Evolutionary conservation across 352 stramenopile species (phyloP), one percentile per base, ranked within the genome.

Genomic region (Phytophthora brassicae): DNA sequence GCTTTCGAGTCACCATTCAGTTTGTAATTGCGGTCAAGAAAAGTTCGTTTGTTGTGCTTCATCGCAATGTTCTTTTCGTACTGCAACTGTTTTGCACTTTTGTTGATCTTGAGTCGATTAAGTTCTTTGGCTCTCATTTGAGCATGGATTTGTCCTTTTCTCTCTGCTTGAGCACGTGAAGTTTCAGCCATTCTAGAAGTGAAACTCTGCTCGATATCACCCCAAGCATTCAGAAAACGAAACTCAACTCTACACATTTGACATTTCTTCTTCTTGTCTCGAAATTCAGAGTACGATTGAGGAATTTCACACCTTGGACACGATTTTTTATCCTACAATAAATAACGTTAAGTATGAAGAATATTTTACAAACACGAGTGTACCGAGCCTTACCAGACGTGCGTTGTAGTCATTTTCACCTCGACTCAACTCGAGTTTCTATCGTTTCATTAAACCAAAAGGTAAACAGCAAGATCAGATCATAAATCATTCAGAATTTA

Each of bases 261-360:
- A 52, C 86, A 94, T 4, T 75, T 74, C 53, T 94, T 94, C 69
- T 93, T 94, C 68, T 94, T 94, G 72, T 93, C 86, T 9, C 81
- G 84, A n/a, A 75, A 86, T 53, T 94, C 86, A 1, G 86, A 85
- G 49, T 91, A 94, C 19, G 84, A 92, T 58, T 94, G 86, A 12
- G 76, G 54, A 45, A 82, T 65, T 3, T 68, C 57, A 50, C 86
- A 94, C 35, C 79, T 88, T 3, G 84, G 86, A 24, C 86, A 94
- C 2, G 72, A 70, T 41, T 92, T 92, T 47, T 93, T 94, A 68
- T 89, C 84, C 85, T 92, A n/a, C n/a, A n/a, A n/a, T n/a, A n/a
- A n/a, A n/a, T n/a, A n/a, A n/a, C n/a, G n/a, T n/a, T n/a, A n/a
- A n/a, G n/a, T n/a, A n/a, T n/a, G n/a, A n/a, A n/a, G n/a, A n/a